Base-by-base conservation (phyloP, 768 basidiomycete genomes). In the Mycena belliarum region DNA sequence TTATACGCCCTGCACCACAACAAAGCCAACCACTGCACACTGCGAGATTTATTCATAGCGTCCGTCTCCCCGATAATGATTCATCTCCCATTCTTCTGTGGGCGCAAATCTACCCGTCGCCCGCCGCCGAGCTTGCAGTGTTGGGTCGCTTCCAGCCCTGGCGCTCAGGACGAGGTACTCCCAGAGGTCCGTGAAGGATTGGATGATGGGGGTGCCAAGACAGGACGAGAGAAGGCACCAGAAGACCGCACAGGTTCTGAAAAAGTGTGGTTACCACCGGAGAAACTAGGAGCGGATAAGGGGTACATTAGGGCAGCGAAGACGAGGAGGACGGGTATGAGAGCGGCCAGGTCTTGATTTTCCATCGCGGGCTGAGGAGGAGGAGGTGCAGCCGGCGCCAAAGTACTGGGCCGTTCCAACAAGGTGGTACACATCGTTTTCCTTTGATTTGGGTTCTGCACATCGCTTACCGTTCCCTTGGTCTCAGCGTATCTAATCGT, bases 181-280 rank as follows among this genome's bases (percentile, higher is more conserved):
- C 82, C 82, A 84, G 23, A 86, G 63, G 42, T 76, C 76, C 29
- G 74, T 72, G 23, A 84, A 59, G n/a, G 73, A 68, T 26, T 70
- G 72, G 45, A 77, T 71, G 37, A 85, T 69, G 6, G 83, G 72
- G 2, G 73, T 72, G 26, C 87, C 87, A 56, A 88, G 68, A 72
- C 87, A 87, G 8, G 86, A 88, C 32, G 86, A 86, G 48, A 89
- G 70, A 57, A 87, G 70, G 65, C 87, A 89, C 84, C 87, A 87
- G 40, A 79, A 77, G 8, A 88, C 65, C 26, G 80, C 73, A 16
- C 79, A 76, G 37, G 79, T 67, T 37, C 83, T 85, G 64, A 24
- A 43, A 42, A 37, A 49, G 29, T 32, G 29, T 6, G 16, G 4
- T n/a, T n/a, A n/a, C n/a, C n/a, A n/a, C n/a, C n/a, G 38, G 18